Conservation (phyloP, 1,284 basidiomycete genomes). For the Phylloporus sp. region DNA sequence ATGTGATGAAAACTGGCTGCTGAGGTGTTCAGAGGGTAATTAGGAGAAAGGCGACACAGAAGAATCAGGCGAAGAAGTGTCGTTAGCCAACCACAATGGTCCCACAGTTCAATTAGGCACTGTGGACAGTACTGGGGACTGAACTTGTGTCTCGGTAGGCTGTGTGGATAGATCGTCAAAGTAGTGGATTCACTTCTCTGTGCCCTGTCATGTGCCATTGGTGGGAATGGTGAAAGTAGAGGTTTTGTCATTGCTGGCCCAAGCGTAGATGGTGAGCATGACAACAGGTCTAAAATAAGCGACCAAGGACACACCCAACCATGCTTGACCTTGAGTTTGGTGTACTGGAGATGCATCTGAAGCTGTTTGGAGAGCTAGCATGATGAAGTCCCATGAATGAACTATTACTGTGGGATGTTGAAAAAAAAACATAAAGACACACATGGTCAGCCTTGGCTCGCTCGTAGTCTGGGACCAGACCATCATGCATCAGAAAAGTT, state of each 20-base stretch:
- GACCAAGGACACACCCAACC: constrained; percentile 60
- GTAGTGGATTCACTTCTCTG: constrained; percentile 12
- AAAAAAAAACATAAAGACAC: constrained; percentile 29
- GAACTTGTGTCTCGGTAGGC: constrained; percentile 9
- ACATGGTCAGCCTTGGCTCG: constrained; percentile 68
- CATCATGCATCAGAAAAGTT: too few relatives aligned
- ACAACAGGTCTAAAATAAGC: background rate
- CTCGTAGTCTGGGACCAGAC: too few relatives aligned
- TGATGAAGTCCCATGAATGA: background rate
- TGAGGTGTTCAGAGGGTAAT: constrained; percentile 11
- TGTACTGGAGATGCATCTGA: constrained; percentile 77
- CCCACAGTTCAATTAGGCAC: constrained; percentile 14
- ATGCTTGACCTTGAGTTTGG: constrained; percentile 76
- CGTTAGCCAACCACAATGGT: constrained; percentile 6
- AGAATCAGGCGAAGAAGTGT: constrained; percentile 4
- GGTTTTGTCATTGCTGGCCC: constrained; percentile 68
- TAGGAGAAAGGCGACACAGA: constrained; percentile 10
- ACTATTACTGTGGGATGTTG: background rate
- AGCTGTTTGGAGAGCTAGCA: constrained; percentile 71
- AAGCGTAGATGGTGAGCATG: constrained; percentile 1
- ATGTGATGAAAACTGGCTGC: too few relatives aligned
- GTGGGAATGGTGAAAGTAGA: constrained; percentile 74
- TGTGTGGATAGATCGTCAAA: background rate
- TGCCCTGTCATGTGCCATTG: constrained; percentile 25
- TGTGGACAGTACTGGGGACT: constrained; percentile 2